Evolutionary conservation across 495 filamentous ascomycete genomes (phyloP).

Genomic region (Podospora pseudocomata): DNA sequence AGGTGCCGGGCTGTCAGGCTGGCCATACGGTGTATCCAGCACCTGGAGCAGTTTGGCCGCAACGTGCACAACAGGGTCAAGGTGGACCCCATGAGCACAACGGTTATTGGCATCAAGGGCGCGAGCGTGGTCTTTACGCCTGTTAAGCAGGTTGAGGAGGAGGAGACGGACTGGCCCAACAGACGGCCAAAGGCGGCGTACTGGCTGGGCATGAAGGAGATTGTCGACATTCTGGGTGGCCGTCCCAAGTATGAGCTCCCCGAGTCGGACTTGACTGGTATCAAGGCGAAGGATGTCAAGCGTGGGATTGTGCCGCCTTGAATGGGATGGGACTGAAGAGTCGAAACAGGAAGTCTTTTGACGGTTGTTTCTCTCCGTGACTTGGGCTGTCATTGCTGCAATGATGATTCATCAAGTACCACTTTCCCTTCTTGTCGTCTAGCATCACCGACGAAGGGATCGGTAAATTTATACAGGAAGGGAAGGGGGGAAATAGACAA

Average conservation of each 20-base stretch:
- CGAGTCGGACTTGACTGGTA: conserved; percentile 41
- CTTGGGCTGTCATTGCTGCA: neutral
- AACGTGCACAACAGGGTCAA: conserved; percentile 64
- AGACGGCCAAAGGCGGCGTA: conserved; percentile 79
- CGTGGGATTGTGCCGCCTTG: conserved; percentile 36
- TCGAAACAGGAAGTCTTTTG: neutral
- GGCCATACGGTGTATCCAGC: conserved; percentile 85
- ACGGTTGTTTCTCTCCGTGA: neutral
- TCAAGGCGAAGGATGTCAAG: conserved; percentile 54
- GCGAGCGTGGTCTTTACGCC: conserved; percentile 81
- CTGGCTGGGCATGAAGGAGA: conserved; percentile 76
- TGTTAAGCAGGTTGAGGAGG: conserved; percentile 69
- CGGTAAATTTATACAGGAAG: neutral
- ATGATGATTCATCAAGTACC: neutral
- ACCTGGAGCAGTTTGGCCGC: conserved; percentile 72
- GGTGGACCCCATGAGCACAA: conserved; percentile 62
- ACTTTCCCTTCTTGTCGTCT: neutral
- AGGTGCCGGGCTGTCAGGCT: conserved; percentile 87
- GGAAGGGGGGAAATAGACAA: neutral
- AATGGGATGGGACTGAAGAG: neutral
- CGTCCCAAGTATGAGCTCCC: conserved; percentile 51
- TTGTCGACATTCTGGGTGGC: conserved; percentile 81
- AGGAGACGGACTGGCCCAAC: conserved; percentile 91
- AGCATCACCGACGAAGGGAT: neutral
- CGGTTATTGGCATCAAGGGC: conserved; percentile 90